Evolutionary conservation across 768 basidiomycete genomes (phyloP), one percentile per base, ranked within the genome.

Genomic region (Macrolepiota albuminosa): DNA sequence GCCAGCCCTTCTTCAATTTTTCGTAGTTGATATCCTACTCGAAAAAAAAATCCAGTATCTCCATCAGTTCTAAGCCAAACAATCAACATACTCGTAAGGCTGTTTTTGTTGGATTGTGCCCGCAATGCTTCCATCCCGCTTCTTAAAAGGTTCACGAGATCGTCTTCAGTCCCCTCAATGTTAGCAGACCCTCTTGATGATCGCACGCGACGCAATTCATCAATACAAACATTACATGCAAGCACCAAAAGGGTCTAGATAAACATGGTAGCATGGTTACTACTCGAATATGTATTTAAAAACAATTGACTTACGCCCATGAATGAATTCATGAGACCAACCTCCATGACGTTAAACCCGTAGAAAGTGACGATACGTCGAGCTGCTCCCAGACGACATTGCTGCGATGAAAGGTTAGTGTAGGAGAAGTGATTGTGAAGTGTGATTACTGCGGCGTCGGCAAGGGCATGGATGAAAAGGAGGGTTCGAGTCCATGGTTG

Each of bases 261-360:
- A 58, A 54, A 61, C 21, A 57, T 53, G 33, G 8, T 9, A 4
- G 9, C n/a, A 24, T 24, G 45, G 56, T 56, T 63, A 57, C 5
- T 6, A 48, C 34, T 43, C 36, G 45, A 47, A 67, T 34, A 54
- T 18, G 43, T 6, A 29, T 9, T n/a, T 4, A 9, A 43, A 18
- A 26, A 43, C 16, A n/a, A n/a, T 7, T 21, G 37, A 76, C 81
- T 69, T 68, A 83, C 81, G n/a, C 78, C 79, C 75, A 81, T 77
- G 29, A 83, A 78, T 13, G 81, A 79, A 66, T 78, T 81, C 31
- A n/a, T n/a, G n/a, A n/a, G n/a, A n/a, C n/a, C n/a, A n/a, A n/a
- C n/a, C n/a, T n/a, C n/a, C n/a, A n/a, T n/a, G n/a, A n/a, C n/a
- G n/a, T n/a, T n/a, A n/a, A n/a, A n/a, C n/a, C n/a, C n/a, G n/a